Evolutionary conservation across 108 stramenopile species (phyloP).

Genomic region (Nannochloropsis salina): DNA sequence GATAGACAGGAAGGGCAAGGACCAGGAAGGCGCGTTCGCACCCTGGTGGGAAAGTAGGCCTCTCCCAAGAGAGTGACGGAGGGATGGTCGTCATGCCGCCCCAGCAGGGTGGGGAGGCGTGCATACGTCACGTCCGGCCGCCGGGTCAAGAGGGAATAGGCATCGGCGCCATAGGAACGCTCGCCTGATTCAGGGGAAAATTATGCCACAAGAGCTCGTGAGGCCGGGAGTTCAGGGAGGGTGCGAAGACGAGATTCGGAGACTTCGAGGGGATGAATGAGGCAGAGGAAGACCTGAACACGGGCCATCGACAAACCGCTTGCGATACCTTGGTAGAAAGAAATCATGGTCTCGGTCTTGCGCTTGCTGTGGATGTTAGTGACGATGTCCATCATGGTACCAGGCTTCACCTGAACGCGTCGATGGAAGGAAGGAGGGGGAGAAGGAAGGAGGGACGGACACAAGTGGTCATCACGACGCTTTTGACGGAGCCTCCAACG

Average conservation of each 20-base stretch:
- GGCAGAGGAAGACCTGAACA: neutral
- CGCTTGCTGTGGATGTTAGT: slow-evolving; percentile 96
- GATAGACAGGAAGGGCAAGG: neutral
- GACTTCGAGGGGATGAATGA: neutral
- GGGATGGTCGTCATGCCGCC: slow-evolving; percentile 71
- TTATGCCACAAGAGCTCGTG: no score
- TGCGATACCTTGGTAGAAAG: slow-evolving; percentile 79
- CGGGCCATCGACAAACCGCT: neutral
- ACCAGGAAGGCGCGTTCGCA: neutral
- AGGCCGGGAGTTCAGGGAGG: neutral
- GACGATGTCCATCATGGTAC: slow-evolving; percentile 94
- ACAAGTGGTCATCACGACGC: neutral
- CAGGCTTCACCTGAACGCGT: slow-evolving; percentile 73
- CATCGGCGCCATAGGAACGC: slow-evolving; percentile 56
- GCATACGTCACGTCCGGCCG: slow-evolving; percentile 79
- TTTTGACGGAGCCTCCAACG: no score
- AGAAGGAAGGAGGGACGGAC: neutral
- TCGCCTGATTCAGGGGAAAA: neutral
- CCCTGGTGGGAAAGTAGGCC: slow-evolving; percentile 9
- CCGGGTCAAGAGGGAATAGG: slow-evolving; percentile 72
- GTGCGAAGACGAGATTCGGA: neutral
- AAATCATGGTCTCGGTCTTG: slow-evolving; percentile 93
- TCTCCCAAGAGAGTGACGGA: slow-evolving; percentile 59
- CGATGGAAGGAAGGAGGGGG: slow-evolving; percentile 45
- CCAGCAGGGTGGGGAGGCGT: slow-evolving; percentile 71